These are phyloP conservation scores for Auriculariales sp. DNA, from an alignment of 768 basidiomycete genomes.

Conservation along the genomic window DNA sequence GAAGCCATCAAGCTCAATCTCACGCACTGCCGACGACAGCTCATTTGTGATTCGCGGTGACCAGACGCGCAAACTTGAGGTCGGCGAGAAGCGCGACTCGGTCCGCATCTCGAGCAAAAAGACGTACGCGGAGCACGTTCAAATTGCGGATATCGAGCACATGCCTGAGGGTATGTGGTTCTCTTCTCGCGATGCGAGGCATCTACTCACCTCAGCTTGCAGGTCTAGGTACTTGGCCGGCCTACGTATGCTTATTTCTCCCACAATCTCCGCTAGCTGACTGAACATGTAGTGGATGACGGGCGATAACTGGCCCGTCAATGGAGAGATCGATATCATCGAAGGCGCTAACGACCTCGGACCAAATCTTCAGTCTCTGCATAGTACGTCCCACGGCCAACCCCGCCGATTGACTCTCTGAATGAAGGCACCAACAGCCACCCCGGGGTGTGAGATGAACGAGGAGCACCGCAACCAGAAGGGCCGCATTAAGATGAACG, in stretches of 20 bases:
- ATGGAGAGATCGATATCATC: not conserved
- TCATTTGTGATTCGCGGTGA: conserved; percentile 45
- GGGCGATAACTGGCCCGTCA: not conserved
- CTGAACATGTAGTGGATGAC: not conserved
- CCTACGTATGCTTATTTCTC: conserved; percentile 9
- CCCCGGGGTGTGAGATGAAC: not conserved
- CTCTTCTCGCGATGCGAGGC: not conserved
- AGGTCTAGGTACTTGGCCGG: conserved; percentile 33
- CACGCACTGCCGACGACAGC: conserved; percentile 36
- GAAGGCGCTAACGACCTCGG: not conserved
- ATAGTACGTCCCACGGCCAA: not conserved
- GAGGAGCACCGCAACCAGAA: not conserved
- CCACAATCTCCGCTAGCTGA: not conserved
- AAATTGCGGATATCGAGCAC: conserved; percentile 34
- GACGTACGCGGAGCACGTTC: conserved; percentile 37
- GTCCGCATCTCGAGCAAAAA: conserved; percentile 41
- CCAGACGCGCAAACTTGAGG: conserved; percentile 26
- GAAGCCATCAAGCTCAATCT: conserved; percentile 22
- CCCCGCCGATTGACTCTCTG: not conserved
- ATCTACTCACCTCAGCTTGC: too few species aligned
- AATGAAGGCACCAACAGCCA: not conserved
- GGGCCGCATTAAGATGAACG: conserved; percentile 17
- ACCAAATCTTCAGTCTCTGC: not conserved
- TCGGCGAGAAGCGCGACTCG: conserved; percentile 43
- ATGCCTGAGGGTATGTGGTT: conserved; percentile 47